Evolutionary conservation across 768 basidiomycete species (phyloP), one percentile per base, ranked within the genome.

Genomic region (Boletellus emodensis): DNA sequence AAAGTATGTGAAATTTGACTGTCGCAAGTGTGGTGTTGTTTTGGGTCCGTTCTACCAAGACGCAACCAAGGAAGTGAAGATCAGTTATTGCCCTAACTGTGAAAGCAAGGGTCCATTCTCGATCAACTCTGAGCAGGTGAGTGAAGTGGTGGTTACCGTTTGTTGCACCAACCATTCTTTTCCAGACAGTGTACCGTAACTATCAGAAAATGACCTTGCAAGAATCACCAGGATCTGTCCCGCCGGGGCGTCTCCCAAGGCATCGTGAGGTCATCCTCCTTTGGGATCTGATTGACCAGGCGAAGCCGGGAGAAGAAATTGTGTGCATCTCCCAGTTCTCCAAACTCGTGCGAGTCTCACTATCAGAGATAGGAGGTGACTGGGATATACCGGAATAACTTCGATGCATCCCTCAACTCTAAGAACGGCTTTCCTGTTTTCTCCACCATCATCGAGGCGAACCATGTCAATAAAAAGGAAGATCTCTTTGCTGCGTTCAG

Each of bases 341-440:
- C 12, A 18, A 41, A 7, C 9, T 35, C 49, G 40, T 8, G 36
- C 24, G 6, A 13, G 22, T 51, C 54, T 65, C 44, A 61, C 48
- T 22, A 26, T 18, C 7, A 20, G 35, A 44, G 42, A 47, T 57
- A 95, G 94, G 96, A 99, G 79, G 85, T 98, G 17, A 98, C 96
- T 13, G 96, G 95, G 43, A 83, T 98, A 57, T 99, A 99, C 68
- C 84, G 94, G 58, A 99, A 99, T 74, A 98, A 98, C 69, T 99
- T 98, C 54, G 96, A 98, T 64, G 94, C 95, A 18, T 91, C 94
- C 3, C 82, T 99, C 59, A 99, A 99, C 68, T 85, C 92, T 24
- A 98, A 98, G 73, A 98, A 99, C 60, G 96, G 96, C 7, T 99
- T 99, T 74, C 96, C 96, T 2, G 96, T 99, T 30, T 99, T 99